phyloP scores from a whole-genome alignment of 192 early-diverging fungal species.

The Dispira parvispora region DNA sequence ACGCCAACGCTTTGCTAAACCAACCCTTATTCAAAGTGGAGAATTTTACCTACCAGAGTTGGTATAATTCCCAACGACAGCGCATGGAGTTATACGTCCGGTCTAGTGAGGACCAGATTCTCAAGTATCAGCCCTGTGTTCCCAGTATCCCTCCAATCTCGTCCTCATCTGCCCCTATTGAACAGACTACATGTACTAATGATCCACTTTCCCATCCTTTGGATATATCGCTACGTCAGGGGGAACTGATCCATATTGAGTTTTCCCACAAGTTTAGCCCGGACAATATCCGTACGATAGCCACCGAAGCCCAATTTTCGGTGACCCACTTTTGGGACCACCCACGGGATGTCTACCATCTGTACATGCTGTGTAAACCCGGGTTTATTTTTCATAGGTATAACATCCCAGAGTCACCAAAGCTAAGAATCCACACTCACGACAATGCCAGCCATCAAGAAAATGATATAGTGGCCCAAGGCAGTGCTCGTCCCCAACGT shows the following conservation, averaged over 20 bases:
- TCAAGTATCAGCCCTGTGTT: conserved; percentile 22
- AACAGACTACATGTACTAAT: conserved; percentile 12
- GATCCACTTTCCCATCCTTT: neutral
- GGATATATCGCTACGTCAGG: conserved; percentile 33
- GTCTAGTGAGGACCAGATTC: conserved; percentile 27
- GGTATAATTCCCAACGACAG: conserved; percentile 52
- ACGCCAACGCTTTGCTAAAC: conserved; percentile 52
- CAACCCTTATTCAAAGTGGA: conserved; percentile 37
- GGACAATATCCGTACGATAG: conserved; percentile 32
- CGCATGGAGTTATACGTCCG: conserved; percentile 70
- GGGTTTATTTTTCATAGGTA: conserved; percentile 25
- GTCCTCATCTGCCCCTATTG: neutral
- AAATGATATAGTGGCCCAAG: neutral
- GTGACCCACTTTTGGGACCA: conserved; percentile 35
- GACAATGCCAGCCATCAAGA: neutral
- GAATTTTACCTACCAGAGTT: conserved; percentile 53
- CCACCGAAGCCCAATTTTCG: conserved; percentile 26
- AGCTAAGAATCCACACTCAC: neutral
- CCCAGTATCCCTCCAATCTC: neutral
- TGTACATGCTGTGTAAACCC: conserved; percentile 38
- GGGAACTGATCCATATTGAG: conserved; percentile 78
- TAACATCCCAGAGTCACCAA: neutral
- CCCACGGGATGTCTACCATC: conserved; percentile 29
- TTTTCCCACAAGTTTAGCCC: conserved; percentile 71
- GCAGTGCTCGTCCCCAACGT: neutral